Evolutionary conservation across 805 yeast genomes (phyloP).

Genomic region (Ascoidea tarda): DNA sequence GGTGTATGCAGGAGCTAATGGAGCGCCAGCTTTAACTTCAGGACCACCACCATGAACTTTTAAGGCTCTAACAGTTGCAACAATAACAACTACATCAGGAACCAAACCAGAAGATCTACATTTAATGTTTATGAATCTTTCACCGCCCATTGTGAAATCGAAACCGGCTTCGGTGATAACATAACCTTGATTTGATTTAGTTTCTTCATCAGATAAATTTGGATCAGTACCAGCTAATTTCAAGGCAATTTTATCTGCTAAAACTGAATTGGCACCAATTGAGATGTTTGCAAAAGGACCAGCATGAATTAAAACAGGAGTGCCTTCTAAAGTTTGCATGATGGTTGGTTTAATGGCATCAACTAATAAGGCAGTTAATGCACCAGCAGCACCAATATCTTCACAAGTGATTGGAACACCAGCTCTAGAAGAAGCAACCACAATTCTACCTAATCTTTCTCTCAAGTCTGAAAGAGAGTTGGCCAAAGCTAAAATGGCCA

Average conservation of each 20-base stretch:
- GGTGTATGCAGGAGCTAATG: conserved; percentile 59
- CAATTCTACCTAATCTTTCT: conserved; percentile 61
- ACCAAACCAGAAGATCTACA: conserved; percentile 65
- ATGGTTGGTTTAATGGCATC: conserved; percentile 77
- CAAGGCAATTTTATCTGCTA: conserved; percentile 74
- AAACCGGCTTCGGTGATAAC: conserved; percentile 85
- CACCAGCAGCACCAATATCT: conserved; percentile 80
- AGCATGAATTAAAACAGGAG: conserved; percentile 79
- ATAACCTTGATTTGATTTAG: conserved; percentile 37
- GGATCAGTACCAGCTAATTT: conserved; percentile 58
- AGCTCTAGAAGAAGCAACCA: conserved; percentile 50
- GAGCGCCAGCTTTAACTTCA: conserved; percentile 74
- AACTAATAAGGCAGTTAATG: conserved; percentile 65
- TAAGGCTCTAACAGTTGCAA: conserved; percentile 75
- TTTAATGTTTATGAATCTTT: conserved; percentile 70
- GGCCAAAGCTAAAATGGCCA: conserved; percentile 74
- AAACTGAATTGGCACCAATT: conserved; percentile 73
- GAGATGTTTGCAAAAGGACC: conserved; percentile 86
- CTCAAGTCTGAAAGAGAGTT: conserved; percentile 60
- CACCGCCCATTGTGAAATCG: conserved; percentile 90
- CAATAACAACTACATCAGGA: conserved; percentile 69
- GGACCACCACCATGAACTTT: conserved; percentile 86
- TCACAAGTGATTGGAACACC: conserved; percentile 74
- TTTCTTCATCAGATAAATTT: conserved; percentile 5
- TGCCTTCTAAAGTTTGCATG: conserved; percentile 82